These are phyloP conservation scores for Apiotrichum montevideense DNA, from an alignment of 1,284 basidiomycete genomes.

Conservation along the genomic window DNA sequence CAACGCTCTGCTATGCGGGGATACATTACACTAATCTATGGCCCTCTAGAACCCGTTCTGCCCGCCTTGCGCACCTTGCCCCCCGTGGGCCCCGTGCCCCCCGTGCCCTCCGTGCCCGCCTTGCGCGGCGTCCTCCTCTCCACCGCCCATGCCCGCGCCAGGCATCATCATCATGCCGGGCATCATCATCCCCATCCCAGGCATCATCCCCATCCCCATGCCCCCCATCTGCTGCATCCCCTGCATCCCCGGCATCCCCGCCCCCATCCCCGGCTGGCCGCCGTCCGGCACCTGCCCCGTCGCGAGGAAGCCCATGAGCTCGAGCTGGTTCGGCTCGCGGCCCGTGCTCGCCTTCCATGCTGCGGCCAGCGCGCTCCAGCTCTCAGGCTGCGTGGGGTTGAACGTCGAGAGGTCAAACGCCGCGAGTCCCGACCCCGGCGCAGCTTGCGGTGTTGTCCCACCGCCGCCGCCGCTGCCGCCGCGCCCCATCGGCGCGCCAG, in stretches of 20 bases:
- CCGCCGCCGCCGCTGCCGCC: not conserved
- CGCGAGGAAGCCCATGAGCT: constrained; percentile 37
- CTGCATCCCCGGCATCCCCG: not conserved
- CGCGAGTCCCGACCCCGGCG: constrained; percentile 8
- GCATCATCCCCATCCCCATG: constrained; percentile 6
- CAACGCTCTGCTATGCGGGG: too few species aligned
- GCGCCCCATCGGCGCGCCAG: not conserved
- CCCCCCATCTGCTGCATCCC: constrained; percentile 8
- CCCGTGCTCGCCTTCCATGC: constrained; percentile 37
- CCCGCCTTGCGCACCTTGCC: not conserved
- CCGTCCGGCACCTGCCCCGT: constrained; percentile 12
- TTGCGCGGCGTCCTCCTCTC: too few species aligned
- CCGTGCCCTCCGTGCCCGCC: too few species aligned
- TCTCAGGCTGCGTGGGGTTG: constrained; percentile 29
- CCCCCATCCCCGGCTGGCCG: not conserved
- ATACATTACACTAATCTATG: too few species aligned
- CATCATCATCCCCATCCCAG: not conserved
- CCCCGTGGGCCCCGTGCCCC: not conserved
- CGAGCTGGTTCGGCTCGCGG: constrained; percentile 35
- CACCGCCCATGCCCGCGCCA: too few species aligned
- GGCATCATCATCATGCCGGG: not conserved
- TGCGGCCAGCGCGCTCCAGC: constrained; percentile 29
- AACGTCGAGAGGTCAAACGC: constrained; percentile 32
- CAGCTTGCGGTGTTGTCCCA: too few species aligned
- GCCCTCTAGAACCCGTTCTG: too few species aligned